Conservation (phyloP, 2,329 filamentous ascomycete genomes). For the Pestalotiopsis sp. region DNA sequence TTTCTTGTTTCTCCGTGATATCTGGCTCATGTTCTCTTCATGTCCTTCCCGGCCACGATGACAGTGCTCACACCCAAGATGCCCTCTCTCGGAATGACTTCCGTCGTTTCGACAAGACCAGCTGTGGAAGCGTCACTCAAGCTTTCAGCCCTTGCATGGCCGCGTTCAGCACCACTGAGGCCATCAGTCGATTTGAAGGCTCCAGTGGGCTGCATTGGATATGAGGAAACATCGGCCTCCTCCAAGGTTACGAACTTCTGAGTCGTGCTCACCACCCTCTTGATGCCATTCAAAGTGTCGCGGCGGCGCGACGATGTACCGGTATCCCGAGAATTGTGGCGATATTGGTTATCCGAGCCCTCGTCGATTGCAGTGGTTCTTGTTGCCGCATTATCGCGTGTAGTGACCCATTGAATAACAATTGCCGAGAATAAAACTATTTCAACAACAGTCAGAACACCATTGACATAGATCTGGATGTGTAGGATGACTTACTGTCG, state of each 20-base stretch:
- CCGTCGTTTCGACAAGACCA: neutral
- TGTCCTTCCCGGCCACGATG: neutral
- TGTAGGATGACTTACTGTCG: conserved; percentile 51
- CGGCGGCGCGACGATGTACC: neutral
- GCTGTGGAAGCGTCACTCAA: neutral
- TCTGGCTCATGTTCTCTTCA: too few relatives aligned
- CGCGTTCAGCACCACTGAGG: neutral
- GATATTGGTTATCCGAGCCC: neutral
- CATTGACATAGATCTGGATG: neutral
- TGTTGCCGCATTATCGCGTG: conserved; percentile 42
- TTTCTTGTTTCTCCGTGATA: too few relatives aligned
- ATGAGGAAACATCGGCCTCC: neutral
- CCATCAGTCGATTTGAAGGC: neutral
- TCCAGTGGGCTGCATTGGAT: neutral
- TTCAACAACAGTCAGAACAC: neutral
- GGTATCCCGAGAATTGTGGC: neutral
- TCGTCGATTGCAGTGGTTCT: neutral
- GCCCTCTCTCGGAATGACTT: neutral
- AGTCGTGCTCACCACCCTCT: neutral
- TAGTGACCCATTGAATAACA: conserved; percentile 64
- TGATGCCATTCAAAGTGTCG: neutral
- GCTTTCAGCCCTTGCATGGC: neutral
- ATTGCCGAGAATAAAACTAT: conserved; percentile 61
- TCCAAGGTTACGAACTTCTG: neutral
- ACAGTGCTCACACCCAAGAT: neutral